These are phyloP conservation scores for Buxus sempervirens DNA, from an alignment of 164 flowering plant genomes.

Conservation along the genomic window DNA sequence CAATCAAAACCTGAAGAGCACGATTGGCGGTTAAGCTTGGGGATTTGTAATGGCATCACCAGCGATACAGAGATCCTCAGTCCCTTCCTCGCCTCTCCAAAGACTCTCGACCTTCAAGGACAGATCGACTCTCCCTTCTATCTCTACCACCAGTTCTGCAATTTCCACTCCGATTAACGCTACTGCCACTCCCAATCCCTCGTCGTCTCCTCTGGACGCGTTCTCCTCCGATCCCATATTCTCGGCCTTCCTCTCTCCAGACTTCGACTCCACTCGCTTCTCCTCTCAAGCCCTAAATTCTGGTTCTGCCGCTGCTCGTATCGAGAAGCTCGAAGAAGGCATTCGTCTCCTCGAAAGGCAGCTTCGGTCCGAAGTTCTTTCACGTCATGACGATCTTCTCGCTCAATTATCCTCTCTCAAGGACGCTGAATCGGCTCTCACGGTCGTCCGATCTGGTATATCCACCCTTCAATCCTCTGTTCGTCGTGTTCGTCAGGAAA, in stretches of 20 bases:
- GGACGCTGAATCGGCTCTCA: slow-evolving; percentile 67
- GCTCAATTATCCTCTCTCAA: slow-evolving; percentile 72
- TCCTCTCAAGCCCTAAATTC: slow-evolving; percentile 93
- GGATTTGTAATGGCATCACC: slow-evolving; percentile 21
- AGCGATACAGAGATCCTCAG: slow-evolving; percentile 28
- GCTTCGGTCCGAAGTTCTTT: slow-evolving; percentile 78
- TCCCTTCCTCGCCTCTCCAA: slow-evolving; percentile 48
- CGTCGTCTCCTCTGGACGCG: slow-evolving; percentile 47
- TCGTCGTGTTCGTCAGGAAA: slow-evolving; percentile 67
- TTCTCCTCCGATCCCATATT: slow-evolving; percentile 77
- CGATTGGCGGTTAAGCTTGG: too few relatives aligned
- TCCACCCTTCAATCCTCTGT: slow-evolving; percentile 79
- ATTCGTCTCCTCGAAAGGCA: slow-evolving; percentile 75
- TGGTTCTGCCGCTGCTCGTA: slow-evolving; percentile 87
- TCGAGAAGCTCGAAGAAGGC: slow-evolving; percentile 81
- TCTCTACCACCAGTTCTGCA: slow-evolving; percentile 23
- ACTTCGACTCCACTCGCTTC: slow-evolving; percentile 74
- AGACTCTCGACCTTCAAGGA: slow-evolving; percentile 64
- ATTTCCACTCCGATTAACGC: slow-evolving; percentile 15
- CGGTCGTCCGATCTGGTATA: slow-evolving; percentile 65
- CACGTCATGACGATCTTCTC: slow-evolving; percentile 71
- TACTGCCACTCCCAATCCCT: slow-evolving; percentile 9
- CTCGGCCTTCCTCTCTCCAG: slow-evolving; percentile 82
- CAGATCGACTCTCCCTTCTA: slow-evolving; percentile 23
- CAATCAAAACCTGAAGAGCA: too few relatives aligned